Conservation (phyloP, 352 stramenopile species). For the Pythium myriotylum region DNA sequence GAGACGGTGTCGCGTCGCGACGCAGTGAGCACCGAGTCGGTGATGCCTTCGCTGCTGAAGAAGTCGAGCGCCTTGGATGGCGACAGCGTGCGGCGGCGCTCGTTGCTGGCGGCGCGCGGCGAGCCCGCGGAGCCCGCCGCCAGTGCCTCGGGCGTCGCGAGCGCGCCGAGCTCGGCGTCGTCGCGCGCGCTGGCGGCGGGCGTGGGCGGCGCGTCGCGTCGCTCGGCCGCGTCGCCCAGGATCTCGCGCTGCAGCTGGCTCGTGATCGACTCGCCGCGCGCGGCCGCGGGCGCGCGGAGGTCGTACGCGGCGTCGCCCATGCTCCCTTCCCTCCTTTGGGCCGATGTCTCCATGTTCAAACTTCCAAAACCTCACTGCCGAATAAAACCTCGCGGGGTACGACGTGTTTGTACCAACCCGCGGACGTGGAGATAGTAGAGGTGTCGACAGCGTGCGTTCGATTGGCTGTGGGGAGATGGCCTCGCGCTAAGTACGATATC, state of each 20-base stretch:
- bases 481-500: constrained; percentile 24
- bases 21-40: constrained; percentile 9
- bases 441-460: constrained; percentile 10
- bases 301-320: constrained; percentile 30
- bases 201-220: background rate
- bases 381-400: background rate
- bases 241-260: constrained; percentile 71
- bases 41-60: constrained; percentile 22
- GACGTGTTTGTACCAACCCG: constrained; percentile 18
- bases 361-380: constrained; percentile 23
- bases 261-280: constrained; percentile 51
- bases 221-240: constrained; percentile 29
- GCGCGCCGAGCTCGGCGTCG: constrained; percentile 24
- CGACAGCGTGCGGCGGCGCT: constrained; percentile 42
- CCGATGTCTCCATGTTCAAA: constrained; percentile 7
- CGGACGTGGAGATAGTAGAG: constrained; percentile 6
- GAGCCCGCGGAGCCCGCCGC: background rate
- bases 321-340: constrained; percentile 7
- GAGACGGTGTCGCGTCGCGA: constrained; percentile 36
- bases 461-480: constrained; percentile 28
- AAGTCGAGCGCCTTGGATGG: constrained; percentile 45
- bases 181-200: background rate
- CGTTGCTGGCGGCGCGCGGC: constrained; percentile 8
- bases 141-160: constrained; percentile 39
- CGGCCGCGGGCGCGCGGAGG: constrained; percentile 34